Evolutionary conservation across 352 stramenopile genomes (phyloP).

Genomic region (Globisporangium viniferum): DNA sequence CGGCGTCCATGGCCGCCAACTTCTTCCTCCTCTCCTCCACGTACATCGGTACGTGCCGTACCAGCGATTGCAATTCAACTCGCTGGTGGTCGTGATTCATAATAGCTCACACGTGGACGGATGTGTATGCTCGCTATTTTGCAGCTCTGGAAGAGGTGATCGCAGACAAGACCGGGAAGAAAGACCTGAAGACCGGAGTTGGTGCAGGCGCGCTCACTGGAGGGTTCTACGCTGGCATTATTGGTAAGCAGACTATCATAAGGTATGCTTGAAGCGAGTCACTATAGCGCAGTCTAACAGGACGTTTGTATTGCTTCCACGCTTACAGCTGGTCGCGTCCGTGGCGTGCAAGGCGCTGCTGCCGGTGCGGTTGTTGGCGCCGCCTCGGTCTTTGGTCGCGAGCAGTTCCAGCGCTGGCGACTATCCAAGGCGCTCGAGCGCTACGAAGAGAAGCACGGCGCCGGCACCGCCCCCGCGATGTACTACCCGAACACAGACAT

Average conservation of each 20-base stretch:
- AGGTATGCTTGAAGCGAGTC: background rate
- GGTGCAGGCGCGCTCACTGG: constrained; percentile 60
- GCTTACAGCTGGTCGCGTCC: constrained; percentile 51
- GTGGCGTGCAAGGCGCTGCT: constrained; percentile 61
- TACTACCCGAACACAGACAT: constrained; percentile 63
- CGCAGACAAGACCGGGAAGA: constrained; percentile 59
- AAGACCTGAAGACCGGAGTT: constrained; percentile 56
- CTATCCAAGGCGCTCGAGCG: constrained; percentile 68
- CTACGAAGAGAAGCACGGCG: constrained; percentile 79
- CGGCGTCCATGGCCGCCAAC: constrained; percentile 81
- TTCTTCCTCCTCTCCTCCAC: constrained; percentile 83
- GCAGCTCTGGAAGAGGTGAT: constrained; percentile 78
- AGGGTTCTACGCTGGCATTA: constrained; percentile 64
- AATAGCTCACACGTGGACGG: background rate
- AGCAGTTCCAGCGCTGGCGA: constrained; percentile 79
- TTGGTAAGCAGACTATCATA: constrained; percentile 37
- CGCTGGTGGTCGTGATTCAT: no score
- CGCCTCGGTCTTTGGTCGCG: constrained; percentile 55
- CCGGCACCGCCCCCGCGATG: constrained; percentile 46
- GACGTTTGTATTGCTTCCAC: background rate
- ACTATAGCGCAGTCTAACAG: background rate
- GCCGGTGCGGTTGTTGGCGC: constrained; percentile 59
- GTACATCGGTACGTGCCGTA: constrained; percentile 57
- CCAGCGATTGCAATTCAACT: background rate
- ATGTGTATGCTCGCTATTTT: background rate